phyloP scores from a whole-genome alignment of 2,329 filamentous ascomycete genomes.

The Helotiales sp. region DNA sequence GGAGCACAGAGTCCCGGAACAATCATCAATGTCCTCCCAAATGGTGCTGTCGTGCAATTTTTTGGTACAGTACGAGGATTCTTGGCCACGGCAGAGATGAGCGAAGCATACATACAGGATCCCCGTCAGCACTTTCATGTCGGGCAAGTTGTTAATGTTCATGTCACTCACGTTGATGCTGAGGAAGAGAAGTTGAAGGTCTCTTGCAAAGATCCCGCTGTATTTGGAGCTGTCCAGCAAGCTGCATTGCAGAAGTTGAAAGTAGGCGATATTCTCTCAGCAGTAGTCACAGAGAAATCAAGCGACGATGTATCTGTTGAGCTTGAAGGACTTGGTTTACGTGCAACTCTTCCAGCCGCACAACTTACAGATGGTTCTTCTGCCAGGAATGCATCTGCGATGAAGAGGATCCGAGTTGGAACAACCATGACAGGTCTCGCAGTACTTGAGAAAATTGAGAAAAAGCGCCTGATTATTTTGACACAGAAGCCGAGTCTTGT shows the following conservation, averaged over 20 bases:
- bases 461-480: constrained; percentile 72
- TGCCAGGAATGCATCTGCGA: constrained; percentile 72
- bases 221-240: constrained; percentile 74
- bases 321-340: constrained; percentile 70
- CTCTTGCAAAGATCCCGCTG: constrained; percentile 87
- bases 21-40: constrained; percentile 74
- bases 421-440: constrained; percentile 81
- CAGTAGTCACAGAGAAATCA: constrained; percentile 78
- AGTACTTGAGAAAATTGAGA: constrained; percentile 81
- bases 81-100: constrained; percentile 95
- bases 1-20: constrained; percentile 84
- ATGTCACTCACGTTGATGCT: constrained; percentile 78
- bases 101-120: constrained; percentile 90
- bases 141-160: constrained; percentile 89
- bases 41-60: constrained; percentile 89
- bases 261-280: constrained; percentile 73
- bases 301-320: constrained; percentile 76
- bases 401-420: constrained; percentile 82
- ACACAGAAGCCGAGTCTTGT: constrained; percentile 83
- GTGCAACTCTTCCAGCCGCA: constrained; percentile 72
- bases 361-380: constrained; percentile 85
- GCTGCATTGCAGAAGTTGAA: constrained; percentile 72
- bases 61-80: constrained; percentile 83
- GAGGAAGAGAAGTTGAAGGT: constrained; percentile 74
- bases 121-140: constrained; percentile 84